These are phyloP conservation scores for Penicillium sp. DNA, from an alignment of 2,329 filamentous ascomycete genomes.

Conservation along the genomic window DNA sequence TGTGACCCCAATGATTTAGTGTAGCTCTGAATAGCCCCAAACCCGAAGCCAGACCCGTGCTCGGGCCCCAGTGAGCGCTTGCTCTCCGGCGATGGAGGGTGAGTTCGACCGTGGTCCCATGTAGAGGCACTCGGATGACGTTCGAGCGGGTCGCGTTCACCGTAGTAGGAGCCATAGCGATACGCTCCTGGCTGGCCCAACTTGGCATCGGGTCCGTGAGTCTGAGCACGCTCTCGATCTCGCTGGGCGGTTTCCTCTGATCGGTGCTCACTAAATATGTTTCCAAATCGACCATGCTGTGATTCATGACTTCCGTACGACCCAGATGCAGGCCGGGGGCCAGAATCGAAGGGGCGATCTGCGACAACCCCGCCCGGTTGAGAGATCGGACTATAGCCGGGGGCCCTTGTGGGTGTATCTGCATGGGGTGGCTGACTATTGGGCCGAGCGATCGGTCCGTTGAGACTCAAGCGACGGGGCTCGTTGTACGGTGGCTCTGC, in stretches of 20 bases:
- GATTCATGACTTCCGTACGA: conserved; percentile 33
- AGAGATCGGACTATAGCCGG: conserved; percentile 37
- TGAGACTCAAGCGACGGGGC: conserved; percentile 43
- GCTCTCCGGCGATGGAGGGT: conserved; percentile 38
- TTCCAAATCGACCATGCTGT: conserved; percentile 32
- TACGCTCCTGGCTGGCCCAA: conserved; percentile 21
- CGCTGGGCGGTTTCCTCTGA: conserved; percentile 36
- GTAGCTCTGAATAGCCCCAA: conserved; percentile 42
- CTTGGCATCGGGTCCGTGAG: conserved; percentile 33
- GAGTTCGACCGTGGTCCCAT: conserved; percentile 40
- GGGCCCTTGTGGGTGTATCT: conserved; percentile 31
- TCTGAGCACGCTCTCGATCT: conserved; percentile 32
- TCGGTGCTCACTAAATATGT: conserved; percentile 36
- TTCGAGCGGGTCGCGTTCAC: conserved; percentile 33
- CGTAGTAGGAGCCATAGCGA: conserved; percentile 33
- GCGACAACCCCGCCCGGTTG: conserved; percentile 27
- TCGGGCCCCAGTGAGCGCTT: conserved; percentile 36
- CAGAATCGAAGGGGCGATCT: conserved; percentile 24
- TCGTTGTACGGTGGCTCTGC: conserved; percentile 35
- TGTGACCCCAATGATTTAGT: conserved; percentile 43
- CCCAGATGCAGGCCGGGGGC: conserved; percentile 24
- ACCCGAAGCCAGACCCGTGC: conserved; percentile 34
- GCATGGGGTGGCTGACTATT: conserved; percentile 42
- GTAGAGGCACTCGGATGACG: conserved; percentile 27
- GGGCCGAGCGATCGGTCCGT: conserved; percentile 42